Evolutionary conservation across 78 protist genomes (phyloP).

Genomic region (Parvularia atlantis): DNA sequence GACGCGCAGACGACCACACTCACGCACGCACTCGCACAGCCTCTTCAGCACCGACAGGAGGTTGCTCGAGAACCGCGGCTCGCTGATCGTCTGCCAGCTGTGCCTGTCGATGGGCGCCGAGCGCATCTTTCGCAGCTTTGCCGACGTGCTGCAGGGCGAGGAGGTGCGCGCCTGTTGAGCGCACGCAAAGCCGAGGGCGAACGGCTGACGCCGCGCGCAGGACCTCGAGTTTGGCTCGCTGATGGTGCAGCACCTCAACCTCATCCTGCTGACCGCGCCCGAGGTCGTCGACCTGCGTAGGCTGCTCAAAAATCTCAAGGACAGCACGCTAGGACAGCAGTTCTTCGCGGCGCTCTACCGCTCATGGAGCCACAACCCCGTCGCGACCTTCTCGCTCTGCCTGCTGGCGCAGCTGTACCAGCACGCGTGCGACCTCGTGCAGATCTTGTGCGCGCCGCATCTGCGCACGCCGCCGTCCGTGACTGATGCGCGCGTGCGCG

Average conservation of each 20-base stretch:
- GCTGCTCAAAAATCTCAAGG: constrained; percentile 4
- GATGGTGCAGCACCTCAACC: constrained; percentile 67
- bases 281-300: constrained; percentile 53
- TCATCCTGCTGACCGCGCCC: constrained; percentile 64
- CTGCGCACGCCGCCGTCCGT: not conserved
- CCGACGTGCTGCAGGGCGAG: constrained; percentile 16
- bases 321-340: not conserved
- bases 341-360: constrained; percentile 39
- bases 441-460: constrained; percentile 11
- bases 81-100: constrained; percentile 47
- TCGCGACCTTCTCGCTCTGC: constrained; percentile 55
- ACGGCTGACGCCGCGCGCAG: not conserved
- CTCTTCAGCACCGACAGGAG: constrained; percentile 16
- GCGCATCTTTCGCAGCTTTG: constrained; percentile 25
- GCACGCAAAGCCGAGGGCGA: no score
- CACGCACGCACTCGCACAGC: not conserved
- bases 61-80: constrained; percentile 31
- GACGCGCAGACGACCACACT: not conserved
- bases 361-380: constrained; percentile 66
- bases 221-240: constrained; percentile 59
- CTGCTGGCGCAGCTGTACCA: constrained; percentile 53
- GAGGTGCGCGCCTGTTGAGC: not conserved
- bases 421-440: constrained; percentile 42
- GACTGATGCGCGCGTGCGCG: no score
- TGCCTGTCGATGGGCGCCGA: constrained; percentile 38